Conservation (phyloP, 106 monocot species). For the Platanthera zijinensis region DNA sequence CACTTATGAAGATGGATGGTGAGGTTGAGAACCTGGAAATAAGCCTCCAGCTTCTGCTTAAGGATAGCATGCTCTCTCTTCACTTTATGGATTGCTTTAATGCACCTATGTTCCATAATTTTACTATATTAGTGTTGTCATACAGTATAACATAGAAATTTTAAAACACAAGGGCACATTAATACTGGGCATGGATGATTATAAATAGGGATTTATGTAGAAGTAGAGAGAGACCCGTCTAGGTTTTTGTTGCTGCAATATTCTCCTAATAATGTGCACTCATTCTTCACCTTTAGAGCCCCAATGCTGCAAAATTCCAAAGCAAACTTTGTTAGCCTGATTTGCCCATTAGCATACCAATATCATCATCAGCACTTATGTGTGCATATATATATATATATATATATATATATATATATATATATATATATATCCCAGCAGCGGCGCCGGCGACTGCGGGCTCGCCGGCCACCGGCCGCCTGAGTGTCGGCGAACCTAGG, state of each 20-base stretch:
- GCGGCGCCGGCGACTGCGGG: too few relatives aligned
- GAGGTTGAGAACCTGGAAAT: conserved; percentile 48
- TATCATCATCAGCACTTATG: too few relatives aligned
- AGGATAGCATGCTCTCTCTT: conserved; percentile 74
- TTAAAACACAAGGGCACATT: neutral
- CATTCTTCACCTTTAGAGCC: conserved; percentile 74
- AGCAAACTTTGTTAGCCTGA: neutral
- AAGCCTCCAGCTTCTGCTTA: conserved; percentile 78
- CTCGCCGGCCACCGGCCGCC: too few relatives aligned
- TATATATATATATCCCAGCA: too few relatives aligned
- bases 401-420: too few relatives aligned
- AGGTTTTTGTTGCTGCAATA: conserved; percentile 46
- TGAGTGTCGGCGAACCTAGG: too few relatives aligned
- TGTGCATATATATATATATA: too few relatives aligned
- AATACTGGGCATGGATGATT: neutral
- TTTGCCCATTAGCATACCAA: too few relatives aligned
- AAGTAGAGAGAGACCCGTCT: conserved; percentile 52
- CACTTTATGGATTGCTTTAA: conserved; percentile 61
- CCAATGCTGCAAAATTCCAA: conserved; percentile 60
- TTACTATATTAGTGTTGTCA: neutral
- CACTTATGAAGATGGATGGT: neutral
- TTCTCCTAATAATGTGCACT: conserved; percentile 60
- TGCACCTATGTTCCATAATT: conserved; percentile 34
- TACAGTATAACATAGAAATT: neutral
- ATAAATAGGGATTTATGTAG: neutral